phyloP scores from a whole-genome alignment of 1,284 basidiomycete genomes.

The Leccinum pachyderme region DNA sequence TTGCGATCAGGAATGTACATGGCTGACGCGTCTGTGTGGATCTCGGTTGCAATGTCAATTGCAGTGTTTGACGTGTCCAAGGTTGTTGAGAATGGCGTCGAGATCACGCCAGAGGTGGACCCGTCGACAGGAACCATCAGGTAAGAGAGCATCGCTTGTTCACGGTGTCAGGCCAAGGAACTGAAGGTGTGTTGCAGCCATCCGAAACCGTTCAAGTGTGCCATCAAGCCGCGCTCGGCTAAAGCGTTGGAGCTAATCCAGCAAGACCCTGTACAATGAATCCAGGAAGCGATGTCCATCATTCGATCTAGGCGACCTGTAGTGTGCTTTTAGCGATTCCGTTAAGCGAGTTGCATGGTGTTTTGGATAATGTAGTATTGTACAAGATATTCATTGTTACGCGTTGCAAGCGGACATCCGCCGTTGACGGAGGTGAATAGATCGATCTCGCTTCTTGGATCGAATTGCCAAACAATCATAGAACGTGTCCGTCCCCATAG shows the following conservation, averaged over 20 bases:
- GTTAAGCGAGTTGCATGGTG: background rate
- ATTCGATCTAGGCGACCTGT: background rate
- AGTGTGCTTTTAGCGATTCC: background rate
- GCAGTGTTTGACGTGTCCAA: constrained; percentile 46
- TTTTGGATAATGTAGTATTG: background rate
- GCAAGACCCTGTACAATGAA: constrained; percentile 36
- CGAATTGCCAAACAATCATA: constrained; percentile 4
- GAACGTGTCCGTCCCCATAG: background rate
- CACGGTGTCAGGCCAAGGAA: background rate
- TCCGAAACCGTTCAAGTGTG: constrained; percentile 59
- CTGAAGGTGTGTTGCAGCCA: constrained; percentile 41
- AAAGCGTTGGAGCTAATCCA: constrained; percentile 52
- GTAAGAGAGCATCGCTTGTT: constrained; percentile 25
- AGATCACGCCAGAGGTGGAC: constrained; percentile 49
- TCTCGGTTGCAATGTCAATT: constrained; percentile 51
- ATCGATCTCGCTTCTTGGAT: constrained; percentile 6
- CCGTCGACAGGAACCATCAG: constrained; percentile 59
- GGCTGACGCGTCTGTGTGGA: constrained; percentile 56
- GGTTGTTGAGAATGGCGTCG: constrained; percentile 32
- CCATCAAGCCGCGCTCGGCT: constrained; percentile 56
- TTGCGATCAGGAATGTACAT: constrained; percentile 45
- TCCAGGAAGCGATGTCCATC: background rate
- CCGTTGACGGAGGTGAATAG: constrained; percentile 3
- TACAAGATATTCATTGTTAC: background rate
- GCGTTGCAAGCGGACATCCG: constrained; percentile 4